phyloP scores from a whole-genome alignment of 2,329 filamentous ascomycete genomes.

The Xylariaceae sp. region DNA sequence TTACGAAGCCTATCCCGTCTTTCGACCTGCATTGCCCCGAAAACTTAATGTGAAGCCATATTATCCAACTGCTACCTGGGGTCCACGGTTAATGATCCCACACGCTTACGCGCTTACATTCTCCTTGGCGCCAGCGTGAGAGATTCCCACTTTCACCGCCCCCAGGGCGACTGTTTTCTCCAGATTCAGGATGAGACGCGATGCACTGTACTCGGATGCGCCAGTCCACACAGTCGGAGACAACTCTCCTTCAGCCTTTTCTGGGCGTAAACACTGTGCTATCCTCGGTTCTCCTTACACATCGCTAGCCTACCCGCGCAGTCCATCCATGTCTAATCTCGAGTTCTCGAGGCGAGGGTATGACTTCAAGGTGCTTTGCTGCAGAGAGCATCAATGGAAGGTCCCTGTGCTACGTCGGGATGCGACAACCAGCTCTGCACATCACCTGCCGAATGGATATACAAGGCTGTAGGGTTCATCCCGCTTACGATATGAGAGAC shows the following conservation, averaged over 20 bases:
- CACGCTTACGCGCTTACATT: not conserved
- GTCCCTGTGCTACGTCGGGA: not conserved
- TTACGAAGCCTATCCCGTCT: no score
- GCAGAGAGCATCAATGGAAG: not conserved
- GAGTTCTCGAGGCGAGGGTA: not conserved
- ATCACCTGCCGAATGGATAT: not conserved
- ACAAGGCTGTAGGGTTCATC: not conserved
- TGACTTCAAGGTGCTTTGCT: not conserved
- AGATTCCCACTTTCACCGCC: not conserved
- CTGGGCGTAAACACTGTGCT: not conserved
- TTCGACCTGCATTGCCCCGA: no score
- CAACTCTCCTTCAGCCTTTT: not conserved
- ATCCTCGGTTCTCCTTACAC: not conserved
- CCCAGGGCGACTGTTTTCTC: no score
- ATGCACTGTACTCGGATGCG: not conserved
- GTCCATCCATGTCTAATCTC: not conserved
- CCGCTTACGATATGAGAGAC: not conserved
- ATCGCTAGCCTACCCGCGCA: not conserved
- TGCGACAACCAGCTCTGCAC: no score
- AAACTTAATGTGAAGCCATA: constrained; percentile 1
- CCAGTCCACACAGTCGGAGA: not conserved
- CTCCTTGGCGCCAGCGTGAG: not conserved
- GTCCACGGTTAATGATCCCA: not conserved
- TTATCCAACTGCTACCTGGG: not conserved
- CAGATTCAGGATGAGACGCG: not conserved